These are phyloP conservation scores for Candida sanyaensis DNA, from an alignment of 1,139 yeast species.

Conservation along the genomic window DNA sequence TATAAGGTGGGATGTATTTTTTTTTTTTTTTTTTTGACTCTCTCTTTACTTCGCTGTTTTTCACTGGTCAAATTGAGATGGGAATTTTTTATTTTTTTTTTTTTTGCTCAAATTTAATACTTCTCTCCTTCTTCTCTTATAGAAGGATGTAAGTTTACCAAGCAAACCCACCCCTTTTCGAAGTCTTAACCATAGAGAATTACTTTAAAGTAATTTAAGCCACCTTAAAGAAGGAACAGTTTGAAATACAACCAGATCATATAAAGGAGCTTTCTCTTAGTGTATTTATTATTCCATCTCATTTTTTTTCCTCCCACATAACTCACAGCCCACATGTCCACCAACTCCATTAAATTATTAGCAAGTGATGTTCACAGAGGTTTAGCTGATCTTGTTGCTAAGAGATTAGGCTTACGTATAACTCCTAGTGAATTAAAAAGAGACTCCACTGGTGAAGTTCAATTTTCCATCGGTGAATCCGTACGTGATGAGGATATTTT, in stretches of 20 bases:
- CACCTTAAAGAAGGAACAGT: too few relatives aligned
- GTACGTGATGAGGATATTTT: slow-evolving; percentile 97
- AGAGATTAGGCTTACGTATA: slow-evolving; percentile 59
- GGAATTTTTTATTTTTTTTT: neutral
- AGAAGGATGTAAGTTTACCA: slow-evolving; percentile 1
- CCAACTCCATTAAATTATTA: slow-evolving; percentile 82
- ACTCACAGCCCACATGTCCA: slow-evolving; percentile 43
- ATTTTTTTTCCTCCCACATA: neutral
- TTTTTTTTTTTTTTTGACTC: neutral
- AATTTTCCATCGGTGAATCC: slow-evolving; percentile 79
- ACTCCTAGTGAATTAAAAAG: slow-evolving; percentile 69
- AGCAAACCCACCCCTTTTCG: neutral
- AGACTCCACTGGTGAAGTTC: slow-evolving; percentile 72
- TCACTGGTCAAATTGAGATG: neutral
- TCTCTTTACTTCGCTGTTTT: neutral
- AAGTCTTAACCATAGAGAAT: too few relatives aligned
- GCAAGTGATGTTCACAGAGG: slow-evolving; percentile 95
- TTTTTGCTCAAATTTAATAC: neutral
- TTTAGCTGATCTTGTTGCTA: slow-evolving; percentile 74
- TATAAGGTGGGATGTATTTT: neutral
- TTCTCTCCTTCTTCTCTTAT: neutral
- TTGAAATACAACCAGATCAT: too few relatives aligned
- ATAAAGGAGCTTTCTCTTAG: too few relatives aligned
- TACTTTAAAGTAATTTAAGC: too few relatives aligned
- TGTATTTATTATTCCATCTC: neutral